Base-by-base conservation (phyloP, 1,284 basidiomycete genomes). In the Sporisorium iseilematis-ciliati region DNA sequence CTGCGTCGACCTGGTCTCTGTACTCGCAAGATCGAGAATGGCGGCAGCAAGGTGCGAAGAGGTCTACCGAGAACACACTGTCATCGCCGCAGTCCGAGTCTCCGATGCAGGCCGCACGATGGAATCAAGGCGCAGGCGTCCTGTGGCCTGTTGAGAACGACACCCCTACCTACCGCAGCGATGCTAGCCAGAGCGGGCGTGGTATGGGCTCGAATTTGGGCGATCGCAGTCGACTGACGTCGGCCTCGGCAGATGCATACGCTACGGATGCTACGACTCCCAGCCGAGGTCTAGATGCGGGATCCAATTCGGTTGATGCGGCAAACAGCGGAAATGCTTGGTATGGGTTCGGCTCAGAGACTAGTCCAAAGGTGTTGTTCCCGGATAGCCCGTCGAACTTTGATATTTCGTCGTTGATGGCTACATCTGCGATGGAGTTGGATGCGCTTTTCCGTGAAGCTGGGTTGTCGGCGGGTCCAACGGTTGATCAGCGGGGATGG, bases 341-440 rank as follows among this genome's bases (percentile, higher is more conserved):
- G 72, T 60, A 69, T 20, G 56, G 45, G 0, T 54, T 68, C 20
- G 48, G 53, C 10, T 63, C 62, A 2, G 63, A 66, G 35, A 57
- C 59, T 10, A 75, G 72, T 31, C 72, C 72, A 1, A 69, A 59
- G 31, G 38, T 51, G 14, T 10, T 75, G 31, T 69, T 75, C 52
- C 63, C 68, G 1, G 62, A 75, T 56, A 75, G 73, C 45, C 73
- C 73, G 20, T 71, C 68, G 16, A 67, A 75, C 25, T 52, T 75
- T n/a, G 73, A 75, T 35, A 71, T 71, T 29, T 70, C 64, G 5
- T 75, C 73, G 7, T 52, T 75, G 45, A 75, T 75, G 73, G 73
- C 73, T 7, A 50, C 61, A 1, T 75, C 73, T n/a, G 73, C 73
- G 40, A 75, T 75, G 73, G 73, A 75, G 56, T 65, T 75, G 11